Evolutionary conservation across 148 eudicot species (phyloP), one percentile per base, ranked within the genome.

Genomic region (Vaccinium macrocarpon): DNA sequence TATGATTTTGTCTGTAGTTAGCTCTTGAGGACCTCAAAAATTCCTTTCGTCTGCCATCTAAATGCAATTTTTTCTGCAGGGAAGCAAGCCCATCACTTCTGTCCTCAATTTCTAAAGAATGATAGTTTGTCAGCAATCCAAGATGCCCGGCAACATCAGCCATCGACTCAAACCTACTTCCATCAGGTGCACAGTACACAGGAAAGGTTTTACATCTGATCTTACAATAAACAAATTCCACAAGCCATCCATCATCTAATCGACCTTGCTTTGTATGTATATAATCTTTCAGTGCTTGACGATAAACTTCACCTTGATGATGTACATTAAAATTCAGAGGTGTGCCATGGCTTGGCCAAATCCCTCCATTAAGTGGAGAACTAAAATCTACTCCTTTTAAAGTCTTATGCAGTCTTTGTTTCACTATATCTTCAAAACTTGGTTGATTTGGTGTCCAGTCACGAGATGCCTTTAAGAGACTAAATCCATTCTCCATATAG

Each of bases 141-240:
- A 91, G 70, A 87, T 88, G 88, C 79, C 70, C 52, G 52, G 93
- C 93, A 75, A 91, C 92, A 59, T 84, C 90, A 38, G 80, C 64
- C 90, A 87, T 90, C 0, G 91, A 91, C 23, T 80, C 88, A 84
- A 90, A 85, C 87, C 88, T 90, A 51, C 88, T 90, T 48, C 91
- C 93, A 84, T 91, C 91, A 18, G 93, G 93, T 21, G 91, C 88
- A 87, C 84, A 81, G 57, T 88, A 91, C 46, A 88, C 84, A 53
- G 91, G 78, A 82, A 79, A 84, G 78, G 91, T 90, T 73, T 91
- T 90, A 64, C 83, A 73, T 68, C 84, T 81, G 46, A 55, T 84
- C 53, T 66, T 68, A 53, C 91, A 90, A 53, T 82, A 91, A 55
- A 86, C 70, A 85, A 91, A 91, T 82, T 91, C 90, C 21, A 91